phyloP scores from a whole-genome alignment of 2,329 filamentous ascomycete genomes.

The Zymoseptoria pseudotritici region DNA sequence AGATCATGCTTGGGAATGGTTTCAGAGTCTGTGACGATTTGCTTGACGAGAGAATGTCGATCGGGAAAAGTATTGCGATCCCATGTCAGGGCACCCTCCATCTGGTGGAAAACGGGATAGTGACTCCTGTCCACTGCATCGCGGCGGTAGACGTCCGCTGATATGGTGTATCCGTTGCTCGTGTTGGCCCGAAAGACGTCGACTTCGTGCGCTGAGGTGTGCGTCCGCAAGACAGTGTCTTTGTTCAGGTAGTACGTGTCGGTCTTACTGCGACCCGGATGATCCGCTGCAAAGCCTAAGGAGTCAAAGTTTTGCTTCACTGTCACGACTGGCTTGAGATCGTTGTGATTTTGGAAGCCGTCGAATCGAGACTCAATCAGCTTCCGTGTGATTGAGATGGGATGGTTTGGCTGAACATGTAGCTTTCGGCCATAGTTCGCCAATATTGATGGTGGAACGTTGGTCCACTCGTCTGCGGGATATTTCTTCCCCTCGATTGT shows the following conservation, averaged over 20 bases:
- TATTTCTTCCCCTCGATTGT: slow-evolving; percentile 59
- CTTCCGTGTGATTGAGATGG: slow-evolving; percentile 79
- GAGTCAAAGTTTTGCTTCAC: slow-evolving; percentile 91
- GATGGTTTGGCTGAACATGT: slow-evolving; percentile 88
- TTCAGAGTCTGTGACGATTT: slow-evolving; percentile 63
- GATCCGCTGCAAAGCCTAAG: slow-evolving; percentile 80
- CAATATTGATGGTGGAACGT: slow-evolving; percentile 69
- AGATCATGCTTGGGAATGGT: slow-evolving; percentile 66
- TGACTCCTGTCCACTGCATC: slow-evolving; percentile 93
- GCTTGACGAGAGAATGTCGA: slow-evolving; percentile 49
- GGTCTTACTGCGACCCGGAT: slow-evolving; percentile 76
- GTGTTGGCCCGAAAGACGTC: slow-evolving; percentile 67
- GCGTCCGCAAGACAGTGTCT: slow-evolving; percentile 76
- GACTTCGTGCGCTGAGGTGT: slow-evolving; percentile 89
- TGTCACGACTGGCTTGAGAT: slow-evolving; percentile 74
- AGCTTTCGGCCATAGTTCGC: slow-evolving; percentile 66
- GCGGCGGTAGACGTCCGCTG: slow-evolving; percentile 88
- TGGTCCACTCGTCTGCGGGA: slow-evolving; percentile 72
- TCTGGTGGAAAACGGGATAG: slow-evolving; percentile 97
- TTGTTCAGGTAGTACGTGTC: slow-evolving; percentile 96
- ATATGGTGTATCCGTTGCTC: slow-evolving; percentile 77
- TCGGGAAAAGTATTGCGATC: slow-evolving; percentile 55
- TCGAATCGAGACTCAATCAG: slow-evolving; percentile 90
- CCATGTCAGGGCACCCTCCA: slow-evolving; percentile 93
- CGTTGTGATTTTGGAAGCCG: slow-evolving; percentile 67